phyloP scores from a whole-genome alignment of 257 asterid species.

The Cruciata laevipes region DNA sequence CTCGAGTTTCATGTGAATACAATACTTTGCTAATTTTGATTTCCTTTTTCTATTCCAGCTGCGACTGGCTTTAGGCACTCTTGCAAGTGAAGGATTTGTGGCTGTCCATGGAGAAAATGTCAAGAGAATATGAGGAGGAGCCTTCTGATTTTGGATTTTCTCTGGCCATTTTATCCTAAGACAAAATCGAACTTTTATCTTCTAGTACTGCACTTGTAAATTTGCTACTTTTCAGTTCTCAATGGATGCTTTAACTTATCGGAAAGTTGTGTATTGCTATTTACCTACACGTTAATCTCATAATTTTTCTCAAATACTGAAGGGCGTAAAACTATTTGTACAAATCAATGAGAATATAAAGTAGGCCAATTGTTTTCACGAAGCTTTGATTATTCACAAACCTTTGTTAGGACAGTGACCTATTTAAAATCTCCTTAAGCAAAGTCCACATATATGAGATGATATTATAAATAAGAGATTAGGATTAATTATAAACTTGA shows the following conservation, averaged over 20 bases:
- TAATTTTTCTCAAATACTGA: too few relatives aligned
- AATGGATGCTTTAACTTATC: not conserved
- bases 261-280: not conserved
- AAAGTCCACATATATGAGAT: not conserved
- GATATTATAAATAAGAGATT: not conserved
- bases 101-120: conserved; percentile 77
- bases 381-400: too few relatives aligned
- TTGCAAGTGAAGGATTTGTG: conserved; percentile 75
- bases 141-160: conserved; percentile 1
- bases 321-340: too few relatives aligned
- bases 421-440: not conserved
- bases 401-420: too few relatives aligned
- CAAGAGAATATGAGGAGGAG: conserved; percentile 51
- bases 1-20: not conserved
- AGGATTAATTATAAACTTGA: not conserved
- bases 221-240: not conserved
- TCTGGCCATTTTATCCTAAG: not conserved
- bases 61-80: conserved; percentile 77
- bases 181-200: not conserved
- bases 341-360: too few relatives aligned
- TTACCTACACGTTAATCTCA: too few relatives aligned
- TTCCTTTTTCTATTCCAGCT: conserved; percentile 38
- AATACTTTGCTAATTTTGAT: not conserved
- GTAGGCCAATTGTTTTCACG: too few relatives aligned
- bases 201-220: not conserved